Base-by-base conservation (phyloP, 257 asterid species). In the Gardenia jasminoides region DNA sequence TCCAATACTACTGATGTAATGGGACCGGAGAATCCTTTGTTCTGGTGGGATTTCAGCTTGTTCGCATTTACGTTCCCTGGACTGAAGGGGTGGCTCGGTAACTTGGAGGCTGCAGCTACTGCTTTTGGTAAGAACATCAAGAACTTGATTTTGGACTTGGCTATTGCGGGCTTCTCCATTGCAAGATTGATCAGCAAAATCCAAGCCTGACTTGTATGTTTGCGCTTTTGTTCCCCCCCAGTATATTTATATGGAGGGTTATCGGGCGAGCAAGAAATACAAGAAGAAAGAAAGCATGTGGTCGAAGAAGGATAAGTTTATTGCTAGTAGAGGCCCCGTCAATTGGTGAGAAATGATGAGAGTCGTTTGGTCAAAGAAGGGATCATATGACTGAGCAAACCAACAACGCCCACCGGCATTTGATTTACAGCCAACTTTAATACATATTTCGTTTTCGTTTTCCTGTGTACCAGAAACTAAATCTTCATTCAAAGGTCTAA, bases 1-100 rank as follows among this genome's bases (percentile, higher is more conserved):
- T 71, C 76, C 36, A 85, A 84, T 33, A 83, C 81, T 0, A 70
- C 65, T 0, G 87, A 77, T n/a, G 81, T 64, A 11, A 84, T 52
- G 48, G 91, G 88, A 41, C 90, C 92, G 9, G 89, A 85, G 54
- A 82, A 83, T 13, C 88, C 89, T 70, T 47, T 85, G 10, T 74
- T 75, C 81, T 66, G 78, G 11, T 76, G 81, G 76, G 78, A 7
- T 31, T 78, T 80, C 52, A 41, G 36, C 78, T 50, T 80, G 76
- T 66, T 71, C 33, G 64, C 41, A 26, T 72, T 67, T 17, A 50
- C 78, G 58, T 75, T 81, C 3, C 85, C 79, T 1, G 92, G 92
- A 77, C 92, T 88, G 80, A 80, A 88, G 3, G 83, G 85, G 13
- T 74, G 66, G 10, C 78, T 83, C 73, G 81, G 86, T 77, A 88